Base-by-base conservation (phyloP, 1,139 yeast species). In the Protomyces gravidus region DNA sequence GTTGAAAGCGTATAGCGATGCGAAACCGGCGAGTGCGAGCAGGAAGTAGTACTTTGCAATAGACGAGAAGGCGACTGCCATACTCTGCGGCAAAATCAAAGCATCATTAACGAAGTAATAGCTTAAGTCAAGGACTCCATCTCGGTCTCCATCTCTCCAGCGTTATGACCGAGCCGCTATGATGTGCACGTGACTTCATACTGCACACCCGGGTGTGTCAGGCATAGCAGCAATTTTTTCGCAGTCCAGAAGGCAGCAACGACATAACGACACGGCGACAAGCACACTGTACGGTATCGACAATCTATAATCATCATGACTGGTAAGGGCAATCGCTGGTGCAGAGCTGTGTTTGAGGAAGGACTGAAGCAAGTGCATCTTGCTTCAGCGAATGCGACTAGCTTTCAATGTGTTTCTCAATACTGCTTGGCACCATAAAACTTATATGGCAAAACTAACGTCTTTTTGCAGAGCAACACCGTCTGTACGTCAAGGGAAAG, bases 401-500 rank as follows among this genome's bases (percentile, higher is more conserved):
- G n/a, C n/a, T n/a, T n/a, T n/a, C n/a, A n/a, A n/a, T n/a, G n/a
- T n/a, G n/a, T n/a, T n/a, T n/a, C n/a, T n/a, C n/a, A n/a, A n/a
- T n/a, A 30, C 36, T 13, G 36, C 36, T 15, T 30, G 36, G 36
- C 36, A 30, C 36, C 5, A 30, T 5, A 7, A 30, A 5, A 3
- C 7, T 30, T 5, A 5, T 13, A 2, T 5, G 4, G 36, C 13
- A 36, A 28, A 9, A 36, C 42, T 36, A 36, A 36, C 42, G 23
- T 9, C 11, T 9, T 36, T 5, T 36, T 4, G 4, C 48, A 53
- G 58, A 53, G 48, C 58, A 53, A 36, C 58, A 53, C 58, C 49
- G 58, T 88, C 96, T 92, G 83, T 92, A 92, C 96, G 97, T 92
- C 81, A 92, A 90, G 86, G 98, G 97, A 81, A 92, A 90, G 86